Evolutionary conservation across 805 yeast genomes (phyloP).

Genomic region (Cyberlindnera xylosilytica): DNA sequence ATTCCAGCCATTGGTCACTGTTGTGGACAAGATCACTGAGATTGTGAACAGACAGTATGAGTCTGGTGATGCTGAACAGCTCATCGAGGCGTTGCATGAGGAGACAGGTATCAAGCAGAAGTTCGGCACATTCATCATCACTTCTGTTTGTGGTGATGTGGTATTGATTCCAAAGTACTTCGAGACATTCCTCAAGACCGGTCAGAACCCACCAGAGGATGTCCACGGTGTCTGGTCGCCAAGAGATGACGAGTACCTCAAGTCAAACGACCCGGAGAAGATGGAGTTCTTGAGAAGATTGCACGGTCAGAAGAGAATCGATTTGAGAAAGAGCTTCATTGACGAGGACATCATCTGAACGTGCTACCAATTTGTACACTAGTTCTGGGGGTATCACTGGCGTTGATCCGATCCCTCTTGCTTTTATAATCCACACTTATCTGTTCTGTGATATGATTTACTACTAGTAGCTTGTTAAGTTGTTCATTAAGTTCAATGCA

Average conservation of each 20-base stretch:
- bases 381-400: too few species aligned
- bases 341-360: constrained; percentile 16
- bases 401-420: too few species aligned
- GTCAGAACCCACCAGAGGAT: constrained; percentile 40
- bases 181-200: constrained; percentile 37
- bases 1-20: constrained; percentile 31
- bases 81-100: constrained; percentile 37
- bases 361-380: neutral
- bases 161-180: constrained; percentile 40
- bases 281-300: constrained; percentile 32
- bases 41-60: constrained; percentile 39
- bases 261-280: constrained; percentile 32
- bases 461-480: too few species aligned
- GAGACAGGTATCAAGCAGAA: constrained; percentile 41
- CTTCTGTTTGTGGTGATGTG: constrained; percentile 43
- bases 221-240: constrained; percentile 46
- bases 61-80: constrained; percentile 40
- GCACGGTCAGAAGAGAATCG: constrained; percentile 41
- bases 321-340: constrained; percentile 38
- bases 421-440: too few species aligned
- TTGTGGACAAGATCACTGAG: constrained; percentile 35
- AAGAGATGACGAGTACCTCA: constrained; percentile 39
- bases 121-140: constrained; percentile 40
- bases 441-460: too few species aligned
- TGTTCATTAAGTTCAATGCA: too few species aligned